Conservation (phyloP, 768 basidiomycete genomes). For the Hericium erinaceus region DNA sequence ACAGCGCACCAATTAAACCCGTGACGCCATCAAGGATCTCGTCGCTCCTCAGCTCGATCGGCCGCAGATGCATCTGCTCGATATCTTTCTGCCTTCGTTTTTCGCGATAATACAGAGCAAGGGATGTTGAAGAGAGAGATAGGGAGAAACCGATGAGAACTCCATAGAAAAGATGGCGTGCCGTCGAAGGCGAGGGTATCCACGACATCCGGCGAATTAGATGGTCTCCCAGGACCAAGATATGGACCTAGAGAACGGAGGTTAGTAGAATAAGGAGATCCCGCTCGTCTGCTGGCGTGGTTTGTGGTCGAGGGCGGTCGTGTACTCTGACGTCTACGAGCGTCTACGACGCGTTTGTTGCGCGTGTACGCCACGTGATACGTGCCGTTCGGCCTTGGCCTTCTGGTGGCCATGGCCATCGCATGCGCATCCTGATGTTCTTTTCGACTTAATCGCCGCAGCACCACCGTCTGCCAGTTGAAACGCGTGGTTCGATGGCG, state of each 20-base stretch:
- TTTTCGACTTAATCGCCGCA: neutral
- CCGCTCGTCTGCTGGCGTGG: neutral
- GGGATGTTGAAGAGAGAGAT: constrained; percentile 60
- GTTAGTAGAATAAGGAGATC: neutral
- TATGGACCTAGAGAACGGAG: neutral
- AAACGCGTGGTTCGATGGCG: no score
- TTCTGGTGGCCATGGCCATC: neutral
- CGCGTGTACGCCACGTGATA: neutral
- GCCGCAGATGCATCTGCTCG: constrained; percentile 31
- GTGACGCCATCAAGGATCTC: constrained; percentile 75
- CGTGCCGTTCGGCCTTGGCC: neutral
- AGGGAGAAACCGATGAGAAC: constrained; percentile 69
- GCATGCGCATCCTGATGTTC: neutral
- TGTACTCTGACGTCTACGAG: neutral
- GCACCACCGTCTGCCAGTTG: no score
- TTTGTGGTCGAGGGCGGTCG: neutral
- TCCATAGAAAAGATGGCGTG: constrained; percentile 35
- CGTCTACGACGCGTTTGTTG: neutral
- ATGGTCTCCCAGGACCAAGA: neutral
- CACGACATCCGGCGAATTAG: constrained; percentile 10
- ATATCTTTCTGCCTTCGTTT: constrained; percentile 36
- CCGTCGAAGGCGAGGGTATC: constrained; percentile 17
- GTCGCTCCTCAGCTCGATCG: constrained; percentile 65
- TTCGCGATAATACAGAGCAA: constrained; percentile 43
- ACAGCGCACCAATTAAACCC: constrained; percentile 68